Conservation (phyloP, 257 asterid species). For the Euphrasia confusa region DNA sequence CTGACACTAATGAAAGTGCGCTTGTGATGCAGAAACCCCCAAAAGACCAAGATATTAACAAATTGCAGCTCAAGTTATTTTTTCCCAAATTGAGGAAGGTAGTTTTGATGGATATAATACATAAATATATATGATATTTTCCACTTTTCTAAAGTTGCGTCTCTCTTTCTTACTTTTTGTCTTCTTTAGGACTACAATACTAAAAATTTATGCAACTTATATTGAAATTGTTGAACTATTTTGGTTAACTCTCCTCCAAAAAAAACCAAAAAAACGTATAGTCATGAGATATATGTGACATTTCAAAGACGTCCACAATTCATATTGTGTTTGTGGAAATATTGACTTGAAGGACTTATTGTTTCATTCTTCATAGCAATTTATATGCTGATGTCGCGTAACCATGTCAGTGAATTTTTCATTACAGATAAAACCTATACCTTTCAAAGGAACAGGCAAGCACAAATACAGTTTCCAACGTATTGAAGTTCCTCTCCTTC, state of each 20-base stretch:
- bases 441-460: conserved; percentile 81
- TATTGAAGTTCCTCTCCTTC: conserved; percentile 62
- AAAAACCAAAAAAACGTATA: too few species aligned
- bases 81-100: conserved; percentile 87
- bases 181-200: too few species aligned
- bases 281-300: not conserved
- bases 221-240: too few species aligned
- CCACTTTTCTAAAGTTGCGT: too few species aligned
- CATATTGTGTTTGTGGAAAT: not conserved
- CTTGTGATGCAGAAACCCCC: conserved; percentile 31
- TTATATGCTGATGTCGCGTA: conserved; percentile 20
- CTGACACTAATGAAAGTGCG: conserved; percentile 29
- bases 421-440: conserved; percentile 62
- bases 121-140: too few species aligned
- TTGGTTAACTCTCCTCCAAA: too few species aligned
- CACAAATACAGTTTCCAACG: conserved; percentile 98
- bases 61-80: conserved; percentile 53
- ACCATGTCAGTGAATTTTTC: conserved; percentile 18
- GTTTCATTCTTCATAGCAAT: conserved; percentile 5
- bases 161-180: too few species aligned
- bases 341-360: not conserved
- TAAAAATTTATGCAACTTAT: too few species aligned
- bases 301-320: not conserved
- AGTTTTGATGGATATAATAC: not conserved
- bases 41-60: conserved; percentile 39